Percentiles rank a stretch among this genome's conserved stretches.
Evolutionary conservation across 768 basidiomycete species (phyloP).

Genomic region (Crepidotus variabilis): DNA sequence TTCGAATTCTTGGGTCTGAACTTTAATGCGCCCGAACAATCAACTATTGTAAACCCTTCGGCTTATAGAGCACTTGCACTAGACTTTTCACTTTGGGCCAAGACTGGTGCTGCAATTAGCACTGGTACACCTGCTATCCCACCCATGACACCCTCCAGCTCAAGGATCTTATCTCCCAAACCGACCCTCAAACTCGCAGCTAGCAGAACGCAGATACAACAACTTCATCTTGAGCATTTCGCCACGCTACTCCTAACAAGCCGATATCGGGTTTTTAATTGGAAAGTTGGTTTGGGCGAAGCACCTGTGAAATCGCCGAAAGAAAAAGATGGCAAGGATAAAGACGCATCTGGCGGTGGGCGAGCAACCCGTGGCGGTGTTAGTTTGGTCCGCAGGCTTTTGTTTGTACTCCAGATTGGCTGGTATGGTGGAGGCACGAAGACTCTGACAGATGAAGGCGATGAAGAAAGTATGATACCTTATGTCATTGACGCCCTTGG

Average conservation of each 20-base stretch:
- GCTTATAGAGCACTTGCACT: constrained; percentile 84
- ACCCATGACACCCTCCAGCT: not conserved
- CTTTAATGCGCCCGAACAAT: constrained; percentile 74
- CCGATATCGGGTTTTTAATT: constrained; percentile 74
- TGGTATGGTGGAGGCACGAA: constrained; percentile 50
- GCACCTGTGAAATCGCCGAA: constrained; percentile 1
- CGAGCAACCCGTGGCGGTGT: not conserved
- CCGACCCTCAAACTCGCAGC: constrained; percentile 15
- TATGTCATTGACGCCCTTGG: constrained; percentile 59
- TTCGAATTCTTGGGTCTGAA: constrained; percentile 87
- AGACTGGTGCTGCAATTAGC: constrained; percentile 19
- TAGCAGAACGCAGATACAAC: constrained; percentile 61
- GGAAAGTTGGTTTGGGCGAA: constrained; percentile 58
- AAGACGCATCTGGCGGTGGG: not conserved
- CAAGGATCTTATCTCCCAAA: not conserved
- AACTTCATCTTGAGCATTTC: constrained; percentile 80
- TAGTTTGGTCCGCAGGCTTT: constrained; percentile 59
- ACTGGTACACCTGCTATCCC: not conserved
- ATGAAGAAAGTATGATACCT: constrained; percentile 35
- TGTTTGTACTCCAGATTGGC: constrained; percentile 80
- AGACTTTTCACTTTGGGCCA: constrained; percentile 89
- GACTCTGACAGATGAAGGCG: not conserved
- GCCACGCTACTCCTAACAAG: constrained; percentile 67
- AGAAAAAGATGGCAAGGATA: not conserved
- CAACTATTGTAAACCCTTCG: constrained; percentile 76